Conservation (phyloP, 192 early-diverging fungal genomes). For the Backusella australiensis region DNA sequence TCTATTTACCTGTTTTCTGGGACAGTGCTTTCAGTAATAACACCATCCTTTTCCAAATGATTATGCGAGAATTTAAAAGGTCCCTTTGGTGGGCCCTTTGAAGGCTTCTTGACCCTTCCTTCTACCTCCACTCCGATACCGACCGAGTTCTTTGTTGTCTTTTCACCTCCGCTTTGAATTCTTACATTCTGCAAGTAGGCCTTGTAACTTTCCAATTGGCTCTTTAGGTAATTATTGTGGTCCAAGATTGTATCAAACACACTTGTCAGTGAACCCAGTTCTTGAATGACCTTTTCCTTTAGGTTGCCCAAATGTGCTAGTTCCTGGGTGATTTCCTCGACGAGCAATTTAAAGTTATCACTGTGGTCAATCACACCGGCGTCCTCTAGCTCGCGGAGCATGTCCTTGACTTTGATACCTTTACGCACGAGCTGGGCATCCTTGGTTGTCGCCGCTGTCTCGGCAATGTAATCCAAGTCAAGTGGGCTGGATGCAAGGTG, state of each 20-base stretch:
- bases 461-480: slow-evolving; percentile 72
- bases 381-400: slow-evolving; percentile 85
- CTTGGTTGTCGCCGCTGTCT: slow-evolving; percentile 84
- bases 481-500: slow-evolving; percentile 52
- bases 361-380: slow-evolving; percentile 67
- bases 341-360: slow-evolving; percentile 79
- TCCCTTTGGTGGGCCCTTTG: slow-evolving; percentile 41
- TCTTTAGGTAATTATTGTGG: slow-evolving; percentile 88
- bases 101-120: slow-evolving; percentile 42
- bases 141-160: slow-evolving; percentile 45
- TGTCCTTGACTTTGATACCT: slow-evolving; percentile 94
- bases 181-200: slow-evolving; percentile 94
- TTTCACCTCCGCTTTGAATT: slow-evolving; percentile 54
- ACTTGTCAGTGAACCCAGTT: slow-evolving; percentile 71
- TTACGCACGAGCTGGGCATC: slow-evolving; percentile 88
- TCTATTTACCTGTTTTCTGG: slow-evolving; percentile 75
- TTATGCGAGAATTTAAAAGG: slow-evolving; percentile 83
- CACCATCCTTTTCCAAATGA: slow-evolving; percentile 85
- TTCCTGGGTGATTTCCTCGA: slow-evolving; percentile 88
- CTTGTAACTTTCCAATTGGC: slow-evolving; percentile 93
- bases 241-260: slow-evolving; percentile 93
- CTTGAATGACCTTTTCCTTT: slow-evolving; percentile 82
- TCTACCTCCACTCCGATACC: slow-evolving; percentile 64
- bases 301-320: slow-evolving; percentile 88
- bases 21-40: slow-evolving; percentile 90